Base-by-base conservation (phyloP, 331 rosid species). In the Quercus phellos region DNA sequence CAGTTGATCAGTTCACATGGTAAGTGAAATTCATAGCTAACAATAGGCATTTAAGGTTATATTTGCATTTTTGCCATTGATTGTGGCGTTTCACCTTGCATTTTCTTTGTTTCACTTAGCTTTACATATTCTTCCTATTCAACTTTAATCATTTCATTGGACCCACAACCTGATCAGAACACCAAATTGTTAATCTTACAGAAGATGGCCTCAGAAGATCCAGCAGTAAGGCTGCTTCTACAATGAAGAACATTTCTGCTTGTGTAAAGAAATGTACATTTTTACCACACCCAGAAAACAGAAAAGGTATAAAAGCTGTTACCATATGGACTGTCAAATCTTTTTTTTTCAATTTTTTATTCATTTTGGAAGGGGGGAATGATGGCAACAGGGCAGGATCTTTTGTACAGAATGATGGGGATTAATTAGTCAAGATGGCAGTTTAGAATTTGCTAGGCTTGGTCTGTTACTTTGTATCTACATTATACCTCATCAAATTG, bases 241-340 rank as follows among this genome's bases (percentile, higher is more conserved):
- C 32, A 53, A 55, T n/a, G 81, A 30, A 50, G 30, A 75, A 43
- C 12, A 26, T 77, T 46, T 81, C 78, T 64, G 78, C 80, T 54
- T n/a, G 70, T 83, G 76, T 53, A 76, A 68, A 82, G 58, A 83
- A 74, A 63, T 77, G 85, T 87, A 77, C 68, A 85, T 78, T 72
- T 79, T 14, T 29, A 63, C 55, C 26, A 59, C 76, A 30, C 68
- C 79, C 17, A 64, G 73, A 69, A 66, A 53, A 27, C 71, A 18
- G 50, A 29, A 72, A 35, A 12, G 46, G 30, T 55, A 27, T 43
- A 17, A 34, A 68, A 61, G 29, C 46, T 34, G 55, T 58, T 32
- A 67, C 60, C 67, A 60, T 59, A 56, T 32, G 59, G 55, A 26
- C 86, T 55, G 60, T 43, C n/a, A 7, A 29, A 68, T 53, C 56